Conservation (phyloP, 257 asterid genomes). For the Gentiana macrophylla region DNA sequence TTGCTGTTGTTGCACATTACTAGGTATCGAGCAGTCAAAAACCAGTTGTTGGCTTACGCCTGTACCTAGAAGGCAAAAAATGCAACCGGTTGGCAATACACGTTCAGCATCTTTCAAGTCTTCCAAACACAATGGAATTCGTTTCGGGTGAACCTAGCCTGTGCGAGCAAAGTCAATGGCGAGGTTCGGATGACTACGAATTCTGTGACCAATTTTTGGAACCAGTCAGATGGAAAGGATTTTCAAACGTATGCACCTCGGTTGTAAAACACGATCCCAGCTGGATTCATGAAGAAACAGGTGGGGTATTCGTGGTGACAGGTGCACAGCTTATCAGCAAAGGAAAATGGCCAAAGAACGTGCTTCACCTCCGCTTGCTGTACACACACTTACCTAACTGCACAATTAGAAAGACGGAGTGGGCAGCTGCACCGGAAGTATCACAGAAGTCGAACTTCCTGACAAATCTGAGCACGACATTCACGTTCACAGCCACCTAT, state of each 20-base stretch:
- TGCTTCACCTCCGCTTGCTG: constrained; percentile 84
- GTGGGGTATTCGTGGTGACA: constrained; percentile 66
- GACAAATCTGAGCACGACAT: constrained; percentile 78
- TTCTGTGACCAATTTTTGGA: constrained; percentile 60
- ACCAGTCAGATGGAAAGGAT: constrained; percentile 75
- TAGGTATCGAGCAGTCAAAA: constrained; percentile 77
- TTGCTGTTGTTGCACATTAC: not conserved
- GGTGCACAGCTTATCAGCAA: constrained; percentile 83
- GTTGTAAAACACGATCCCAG: constrained; percentile 64
- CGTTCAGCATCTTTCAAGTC: constrained; percentile 83
- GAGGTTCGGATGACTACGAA: constrained; percentile 82
- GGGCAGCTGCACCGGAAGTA: constrained; percentile 86
- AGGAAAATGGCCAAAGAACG: constrained; percentile 82
- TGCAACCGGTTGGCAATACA: constrained; percentile 83
- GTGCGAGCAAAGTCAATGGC: constrained; percentile 52
- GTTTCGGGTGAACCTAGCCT: constrained; percentile 18
- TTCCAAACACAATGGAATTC: constrained; percentile 52
- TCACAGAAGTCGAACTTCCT: constrained; percentile 60
- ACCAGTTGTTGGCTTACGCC: constrained; percentile 80
- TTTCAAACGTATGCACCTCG: constrained; percentile 66
- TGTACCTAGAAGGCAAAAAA: constrained; percentile 82
- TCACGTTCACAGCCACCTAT: constrained; percentile 65
- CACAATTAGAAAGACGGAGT: constrained; percentile 64
- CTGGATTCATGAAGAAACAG: constrained; percentile 48
- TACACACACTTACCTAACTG: constrained; percentile 68